Evolutionary conservation across 176 grass and related monocot genomes (phyloP).

Genomic region (Lolium perenne): DNA sequence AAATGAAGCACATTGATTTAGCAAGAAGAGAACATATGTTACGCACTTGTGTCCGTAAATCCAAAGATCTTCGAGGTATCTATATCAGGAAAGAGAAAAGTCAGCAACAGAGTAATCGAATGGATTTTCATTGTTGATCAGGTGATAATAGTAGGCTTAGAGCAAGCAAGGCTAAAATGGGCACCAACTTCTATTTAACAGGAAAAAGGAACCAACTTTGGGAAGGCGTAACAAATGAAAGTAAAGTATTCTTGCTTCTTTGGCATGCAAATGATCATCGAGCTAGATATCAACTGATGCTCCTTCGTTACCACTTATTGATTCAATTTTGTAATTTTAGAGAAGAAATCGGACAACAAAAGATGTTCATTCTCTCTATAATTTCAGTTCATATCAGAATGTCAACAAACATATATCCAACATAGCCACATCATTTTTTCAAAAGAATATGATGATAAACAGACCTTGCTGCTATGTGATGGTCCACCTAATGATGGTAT

Average conservation of each 20-base stretch:
- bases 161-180: constrained; percentile 14
- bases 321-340: not conserved
- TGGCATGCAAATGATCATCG: not conserved
- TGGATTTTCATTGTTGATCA: constrained; percentile 16
- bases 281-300: not conserved
- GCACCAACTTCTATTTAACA: too few species aligned
- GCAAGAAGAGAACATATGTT: not conserved
- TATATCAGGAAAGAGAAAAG: constrained; percentile 29
- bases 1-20: not conserved
- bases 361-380: not conserved
- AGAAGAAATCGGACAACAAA: not conserved
- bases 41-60: constrained; percentile 81
- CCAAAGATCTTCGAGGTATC: constrained; percentile 75
- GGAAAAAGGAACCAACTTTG: too few species aligned
- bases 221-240: not conserved
- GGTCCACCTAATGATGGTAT: constrained; percentile 98
- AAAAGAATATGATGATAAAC: not conserved
- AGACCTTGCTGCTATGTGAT: constrained; percentile 71
- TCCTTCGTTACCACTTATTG: not conserved
- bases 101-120: not conserved
- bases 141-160: constrained; percentile 6
- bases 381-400: constrained; percentile 19
- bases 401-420: not conserved
- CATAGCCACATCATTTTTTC: not conserved
- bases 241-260: not conserved